These are phyloP conservation scores for Hanseniaspora sp. DNA, from an alignment of 1,139 yeast species.

Conservation along the genomic window DNA sequence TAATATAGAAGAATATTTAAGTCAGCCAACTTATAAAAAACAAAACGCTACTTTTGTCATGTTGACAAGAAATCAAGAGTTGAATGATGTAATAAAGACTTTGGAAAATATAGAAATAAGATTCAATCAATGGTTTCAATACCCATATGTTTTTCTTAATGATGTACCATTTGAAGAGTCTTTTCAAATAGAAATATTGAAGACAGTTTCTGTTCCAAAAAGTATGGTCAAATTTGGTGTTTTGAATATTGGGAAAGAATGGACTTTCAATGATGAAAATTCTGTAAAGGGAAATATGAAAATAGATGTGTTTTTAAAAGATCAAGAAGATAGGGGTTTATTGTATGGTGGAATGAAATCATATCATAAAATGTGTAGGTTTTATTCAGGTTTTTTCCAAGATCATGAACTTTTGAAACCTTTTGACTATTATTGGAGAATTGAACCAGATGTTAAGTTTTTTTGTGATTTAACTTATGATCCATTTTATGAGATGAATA, in stretches of 20 bases:
- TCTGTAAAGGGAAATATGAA: slow-evolving; percentile 31
- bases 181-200: slow-evolving; percentile 38
- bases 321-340: slow-evolving; percentile 70
- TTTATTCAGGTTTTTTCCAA: slow-evolving; percentile 68
- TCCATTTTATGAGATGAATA: slow-evolving; percentile 74
- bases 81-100: slow-evolving; percentile 56
- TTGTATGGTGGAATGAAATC: slow-evolving; percentile 71
- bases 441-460: slow-evolving; percentile 82
- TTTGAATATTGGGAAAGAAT: slow-evolving; percentile 22
- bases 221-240: slow-evolving; percentile 39
- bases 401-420: slow-evolving; percentile 56
- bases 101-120: slow-evolving; percentile 68
- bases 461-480: slow-evolving; percentile 86
- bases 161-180: slow-evolving; percentile 55
- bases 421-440: slow-evolving; percentile 87
- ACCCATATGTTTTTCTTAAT: slow-evolving; percentile 81
- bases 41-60: slow-evolving; percentile 80
- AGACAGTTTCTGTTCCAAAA: slow-evolving; percentile 45
- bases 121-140: slow-evolving; percentile 81
- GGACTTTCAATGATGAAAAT: slow-evolving; percentile 30
- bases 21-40: slow-evolving; percentile 26
- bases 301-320: slow-evolving; percentile 29
- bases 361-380: slow-evolving; percentile 62
- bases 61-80: slow-evolving; percentile 64
- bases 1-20: slow-evolving; percentile 29